A percentile compares a stretch with the other conserved stretches of the same genome.
These are phyloP conservation scores for Leccinum boreale DNA, from an alignment of 768 basidiomycete genomes.

Conservation along the genomic window DNA sequence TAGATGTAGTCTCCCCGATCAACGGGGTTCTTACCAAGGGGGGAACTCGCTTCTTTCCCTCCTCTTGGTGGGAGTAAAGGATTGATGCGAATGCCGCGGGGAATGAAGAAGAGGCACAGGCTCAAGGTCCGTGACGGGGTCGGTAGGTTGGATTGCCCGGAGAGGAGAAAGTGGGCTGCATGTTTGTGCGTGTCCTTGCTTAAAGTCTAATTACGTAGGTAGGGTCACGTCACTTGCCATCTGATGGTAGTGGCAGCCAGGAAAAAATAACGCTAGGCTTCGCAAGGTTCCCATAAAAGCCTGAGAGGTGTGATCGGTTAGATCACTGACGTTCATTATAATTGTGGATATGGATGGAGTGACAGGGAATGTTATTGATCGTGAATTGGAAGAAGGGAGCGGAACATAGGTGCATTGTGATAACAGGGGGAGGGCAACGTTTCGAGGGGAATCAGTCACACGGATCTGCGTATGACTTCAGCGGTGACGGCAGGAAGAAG, in stretches of 20 bases:
- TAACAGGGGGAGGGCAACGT: constrained; percentile 17
- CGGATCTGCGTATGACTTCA: constrained; percentile 34
- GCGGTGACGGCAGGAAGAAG: constrained; percentile 19
- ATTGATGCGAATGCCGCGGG: constrained; percentile 32
- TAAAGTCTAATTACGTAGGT: constrained; percentile 38
- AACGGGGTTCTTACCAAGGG: constrained; percentile 12
- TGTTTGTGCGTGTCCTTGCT: constrained; percentile 31
- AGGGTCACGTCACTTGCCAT: constrained; percentile 30
- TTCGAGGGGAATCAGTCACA: constrained; percentile 20
- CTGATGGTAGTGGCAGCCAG: constrained; percentile 20
- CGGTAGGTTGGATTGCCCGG: constrained; percentile 13
- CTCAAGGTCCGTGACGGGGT: constrained; percentile 24
- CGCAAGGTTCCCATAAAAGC: constrained; percentile 11
- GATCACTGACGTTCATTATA: constrained; percentile 16
- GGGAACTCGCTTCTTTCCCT: constrained; percentile 11
- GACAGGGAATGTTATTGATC: constrained; percentile 19
- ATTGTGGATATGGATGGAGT: constrained; percentile 12
- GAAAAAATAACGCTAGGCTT: constrained; percentile 9
- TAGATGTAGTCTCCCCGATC: constrained; percentile 14
- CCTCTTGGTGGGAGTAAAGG: constrained; percentile 7
- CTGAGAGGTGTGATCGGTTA: constrained; percentile 10
- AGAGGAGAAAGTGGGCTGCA: constrained; percentile 18
- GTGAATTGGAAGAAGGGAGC: constrained; percentile 20
- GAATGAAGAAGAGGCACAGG: constrained; percentile 17
- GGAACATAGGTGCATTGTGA: constrained; percentile 14